Evolutionary conservation across 2,329 filamentous ascomycete genomes (phyloP), one percentile per base, ranked within the genome.

Genomic region (Aspergillus piperis): DNA sequence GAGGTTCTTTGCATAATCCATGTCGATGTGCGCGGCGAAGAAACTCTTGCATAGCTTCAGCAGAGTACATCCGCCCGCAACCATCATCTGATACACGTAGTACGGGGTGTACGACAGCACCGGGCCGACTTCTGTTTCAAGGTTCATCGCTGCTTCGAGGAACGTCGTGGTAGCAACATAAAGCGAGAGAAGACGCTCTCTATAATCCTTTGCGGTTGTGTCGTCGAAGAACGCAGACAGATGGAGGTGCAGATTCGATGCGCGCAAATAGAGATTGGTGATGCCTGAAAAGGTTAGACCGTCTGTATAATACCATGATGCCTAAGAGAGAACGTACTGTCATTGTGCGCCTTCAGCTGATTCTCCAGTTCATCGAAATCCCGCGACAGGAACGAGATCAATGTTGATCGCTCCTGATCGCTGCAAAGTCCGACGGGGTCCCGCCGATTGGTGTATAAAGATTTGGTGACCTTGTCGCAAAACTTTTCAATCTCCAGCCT

Each of bases 51-150:
- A 82, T 1, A 90, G 78, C 67, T 89, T 89, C 57, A 89, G 77
- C 5, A 90, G 75, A 1, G 85, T 85, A 65, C 88, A 88, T 2
- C 84, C 86, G 15, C 83, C 86, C 3, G 86, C 87, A 27, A 89
- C 80, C 70, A 88, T 83, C 81, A 89, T 88, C 71, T 89, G 86
- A 70, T 88, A 85, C 59, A 90, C 82, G 69, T 89, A 88, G 66
- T 84, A 87, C 47, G 79, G 82, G 17, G 82, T 82, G 60, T 86
- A 83, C 60, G 79, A 79, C 10, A 86, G 73, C 36, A 82, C 77
- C 7, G 80, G 77, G 1, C 82, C 79, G 19, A 78, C 73, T 19
- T 75, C 74, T 8, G 74, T 78, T 63, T 77, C 78, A 21, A 81
- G 66, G 36, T 77, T 78, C 64, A 82, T 73, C 15, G 79, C 77